Evolutionary conservation across 2,329 filamentous ascomycete genomes (phyloP), one percentile per base, ranked within the genome.

Genomic region (Microcyclospora tardicrescens): DNA sequence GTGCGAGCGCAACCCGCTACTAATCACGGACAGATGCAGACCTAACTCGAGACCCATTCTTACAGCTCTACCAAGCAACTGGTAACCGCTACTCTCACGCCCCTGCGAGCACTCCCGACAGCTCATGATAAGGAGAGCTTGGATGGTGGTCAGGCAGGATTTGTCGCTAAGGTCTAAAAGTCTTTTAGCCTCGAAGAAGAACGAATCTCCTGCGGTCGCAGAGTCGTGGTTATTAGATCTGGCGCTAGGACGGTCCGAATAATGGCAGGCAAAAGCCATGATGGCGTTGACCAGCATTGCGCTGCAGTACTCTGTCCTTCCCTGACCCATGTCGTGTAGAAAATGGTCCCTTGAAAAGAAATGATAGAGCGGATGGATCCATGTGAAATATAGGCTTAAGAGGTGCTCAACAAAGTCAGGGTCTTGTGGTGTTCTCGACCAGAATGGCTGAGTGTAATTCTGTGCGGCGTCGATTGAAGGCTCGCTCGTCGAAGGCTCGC

Each of bases 51-150:
- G 66, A 24, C 79, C 79, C 44, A 85, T 69, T 3, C 79, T 72
- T 41, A 84, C 75, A 50, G 79, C 83, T 55, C 83, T 75, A 1
- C 81, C 80, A 2, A 77, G 75, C 45, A 81, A 80, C 41, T 75
- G 80, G 67, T 80, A 84, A 36, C 79, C 81, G 46, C 79, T 75
- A 24, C 77, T 82, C 50, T 84, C 78, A 28, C 80, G 69, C 0
- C 80, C 80, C 16, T 46, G 43, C 14, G 79, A 84, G 2, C 77
- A 79, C 60, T 86, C 80, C 32, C 81, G 66, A 45, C 84, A 76
- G 5, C 78, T 79, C 79, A 87, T 82, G 49, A 86, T 73, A 5
- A 79, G 79, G 13, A 86, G 62, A 1, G 81, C 81, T 61, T 86
- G 81, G 33, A 83, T 77, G 4, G 78, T 84, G 2, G 80, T 82